Evolutionary conservation across 345 rosid species (phyloP), one percentile per base, ranked within the genome.

Genomic region (Euphorbia peplus): DNA sequence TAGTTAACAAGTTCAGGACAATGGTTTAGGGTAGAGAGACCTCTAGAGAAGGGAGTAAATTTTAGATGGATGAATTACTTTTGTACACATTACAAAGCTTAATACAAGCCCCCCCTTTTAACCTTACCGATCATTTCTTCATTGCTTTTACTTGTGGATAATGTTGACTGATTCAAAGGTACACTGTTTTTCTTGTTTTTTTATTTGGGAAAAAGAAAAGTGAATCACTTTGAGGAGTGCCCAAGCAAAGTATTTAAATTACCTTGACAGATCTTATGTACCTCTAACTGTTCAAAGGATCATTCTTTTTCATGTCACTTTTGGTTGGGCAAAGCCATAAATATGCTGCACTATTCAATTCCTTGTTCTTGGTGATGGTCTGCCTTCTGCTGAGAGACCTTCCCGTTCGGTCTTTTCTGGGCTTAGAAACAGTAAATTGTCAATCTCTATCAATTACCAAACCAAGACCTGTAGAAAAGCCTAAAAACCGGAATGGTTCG

Each of bases 71-170:
- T 76, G 76, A 69, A 59, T 72, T 77, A 76, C 87, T 75, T 32
- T 72, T 76, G 82, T 83, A 70, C 73, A 75, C 80, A 78, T 79
- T 62, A 47, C 71, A 69, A 76, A 79, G 73, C 70, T 53, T 69
- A 71, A 78, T 81, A 72, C 79, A 68, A 62, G 70, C 74, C 50
- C 50, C 50, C 50, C 12, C 65, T 70, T 75, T 75, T 69, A 67
- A 72, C 80, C 44, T 67, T 67, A 37, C 22, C 4, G 65, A 37
- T 19, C 52, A 52, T 42, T 42, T 3, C 37, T 26, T 53, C 56
- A 55, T 48, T 50, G 32, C 42, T 14, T 55, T 21, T 29, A 0
- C 1, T 29, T 5, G n/a, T 29, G 46, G 42, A 30, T 39, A 3
- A 37, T 8, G 9, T 24, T 39, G 56, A 25, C 67, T 18, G 37